Evolutionary conservation across 2,329 filamentous ascomycete species (phyloP), one percentile per base, ranked within the genome.

Genomic region (Endoconidiophora polonica): DNA sequence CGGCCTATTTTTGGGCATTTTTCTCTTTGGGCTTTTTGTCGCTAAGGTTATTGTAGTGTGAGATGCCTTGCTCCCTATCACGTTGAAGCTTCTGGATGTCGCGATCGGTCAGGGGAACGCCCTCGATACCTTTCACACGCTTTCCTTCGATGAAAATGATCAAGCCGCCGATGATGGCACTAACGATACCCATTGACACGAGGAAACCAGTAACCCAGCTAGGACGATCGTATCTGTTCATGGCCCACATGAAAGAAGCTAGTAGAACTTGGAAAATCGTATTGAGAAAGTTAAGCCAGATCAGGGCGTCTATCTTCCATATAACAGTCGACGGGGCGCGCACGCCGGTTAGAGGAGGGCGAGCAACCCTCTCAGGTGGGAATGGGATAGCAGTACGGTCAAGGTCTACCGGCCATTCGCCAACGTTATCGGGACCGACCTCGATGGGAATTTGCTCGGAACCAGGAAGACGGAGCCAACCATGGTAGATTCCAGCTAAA

Each of bases 221-320:
- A 0, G 86, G 85, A n/a, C 86, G 70, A 20, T 81, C 66, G 58
- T 79, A 80, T 20, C 83, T 69, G 59, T 85, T 83, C 63, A 83
- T 69, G 2, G 76, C 79, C 83, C 84, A 93, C 86, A 94, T 93
- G 65, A 86, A 83, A 2, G 74, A 80, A 6, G 78, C 82, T 2
- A 94, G 70, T 16, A 77, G 71, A 38, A 72, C 72, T 62, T 94
- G 87, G 42, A 91, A 71, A 49, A 88, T 72, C 0, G 86, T 91
- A 59, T 94, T 93, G 66, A 69, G 71, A 2, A 86, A 72, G 65
- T 86, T 87, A 57, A 80, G 72, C 81, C 81, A 88, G 36, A 93
- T 70, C 33, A 90, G 77, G 51, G 82, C 77, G 56, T 91, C 84
- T 59, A 94, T 67, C 63, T 84, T 88, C 83, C 84, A 90, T 9